Evolutionary conservation across 2,329 filamentous ascomycete species (phyloP).

Genomic region (Penicillium palitans): DNA sequence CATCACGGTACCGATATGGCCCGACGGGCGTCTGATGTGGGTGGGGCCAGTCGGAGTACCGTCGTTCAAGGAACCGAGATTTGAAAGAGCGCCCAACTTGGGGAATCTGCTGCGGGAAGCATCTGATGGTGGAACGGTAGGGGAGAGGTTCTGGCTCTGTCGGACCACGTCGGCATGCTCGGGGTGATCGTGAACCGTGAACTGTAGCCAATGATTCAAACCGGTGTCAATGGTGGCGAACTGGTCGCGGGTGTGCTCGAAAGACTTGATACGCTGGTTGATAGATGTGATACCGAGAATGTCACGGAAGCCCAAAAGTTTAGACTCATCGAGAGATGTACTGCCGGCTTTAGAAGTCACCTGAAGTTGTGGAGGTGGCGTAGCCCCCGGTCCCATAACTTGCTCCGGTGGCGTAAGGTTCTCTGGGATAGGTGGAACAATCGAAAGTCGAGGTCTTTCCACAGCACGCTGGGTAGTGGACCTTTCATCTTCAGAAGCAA

Average conservation of each 20-base stretch:
- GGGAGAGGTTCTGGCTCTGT: slow-evolving; percentile 36
- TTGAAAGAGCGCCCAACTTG: slow-evolving; percentile 40
- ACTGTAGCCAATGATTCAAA: slow-evolving; percentile 61
- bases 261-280: slow-evolving; percentile 70
- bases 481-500: slow-evolving; percentile 10
- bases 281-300: slow-evolving; percentile 69
- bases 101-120: slow-evolving; percentile 43
- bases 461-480: slow-evolving; percentile 13
- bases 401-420: slow-evolving; percentile 19
- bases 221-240: slow-evolving; percentile 75
- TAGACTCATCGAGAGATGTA: slow-evolving; percentile 33
- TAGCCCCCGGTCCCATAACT: slow-evolving; percentile 13
- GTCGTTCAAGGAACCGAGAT: slow-evolving; percentile 34
- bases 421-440: slow-evolving; percentile 30
- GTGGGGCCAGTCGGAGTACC: slow-evolving; percentile 35
- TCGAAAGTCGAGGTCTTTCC: slow-evolving; percentile 35
- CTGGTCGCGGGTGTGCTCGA: slow-evolving; percentile 68
- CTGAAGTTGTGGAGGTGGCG: slow-evolving; percentile 8
- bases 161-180: slow-evolving; percentile 52
- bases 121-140: slow-evolving; percentile 31
- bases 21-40: slow-evolving; percentile 39
- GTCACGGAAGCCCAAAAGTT: slow-evolving; percentile 67
- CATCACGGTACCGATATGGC: slow-evolving; percentile 41
- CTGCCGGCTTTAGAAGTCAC: slow-evolving; percentile 15
- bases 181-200: slow-evolving; percentile 52